Evolutionary conservation across 148 eudicot species (phyloP), one percentile per base, ranked within the genome.

Genomic region (Rhododendron griersonianum): DNA sequence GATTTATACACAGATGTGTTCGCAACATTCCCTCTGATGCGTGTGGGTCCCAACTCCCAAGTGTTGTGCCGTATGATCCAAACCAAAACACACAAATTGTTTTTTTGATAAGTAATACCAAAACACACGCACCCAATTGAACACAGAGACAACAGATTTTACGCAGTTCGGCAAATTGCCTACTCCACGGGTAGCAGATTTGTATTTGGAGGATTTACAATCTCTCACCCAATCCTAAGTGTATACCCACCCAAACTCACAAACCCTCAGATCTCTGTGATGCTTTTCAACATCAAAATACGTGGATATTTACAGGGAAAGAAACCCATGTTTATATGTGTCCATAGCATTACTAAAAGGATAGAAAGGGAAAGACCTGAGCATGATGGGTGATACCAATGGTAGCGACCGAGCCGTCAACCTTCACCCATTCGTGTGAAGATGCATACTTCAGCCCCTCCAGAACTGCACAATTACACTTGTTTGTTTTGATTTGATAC

Each of bases 361-460:
- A 59, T 16, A n/a, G 5, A 50, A 18, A 21, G 33, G 3, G 28
- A 30, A 16, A 19, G 13, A 97, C 99, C 98, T 97, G 99, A 87
- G 99, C 99, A 91, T 98, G 99, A 83, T 95, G 90, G 30, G 99
- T 98, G 85, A 98, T 95, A 71, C 99, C 99, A 91, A 98, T 88
- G 80, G 98, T 95, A 85, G 98, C 99, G 82, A 96, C 95, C 44
- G 95, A 83, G 50, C 99, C 99, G 39, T 96, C 99, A 86, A 93
- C 95, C 89, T 96, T 96, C 87, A 96, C 99, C 99, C 98, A 96
- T 86, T 96, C 99, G 85, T 96, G 99, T 9, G 98, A 91, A 21
- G 88, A 18, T 79, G 98, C 95, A 91, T 96, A 96, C 91, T 96
- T 95, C 85, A 93, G 69, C 39, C 95, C 96, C 81, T 97, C 98